Evolutionary conservation across 768 basidiomycete species (phyloP), one percentile per base, ranked within the genome.

Genomic region (Suillus brevipes): DNA sequence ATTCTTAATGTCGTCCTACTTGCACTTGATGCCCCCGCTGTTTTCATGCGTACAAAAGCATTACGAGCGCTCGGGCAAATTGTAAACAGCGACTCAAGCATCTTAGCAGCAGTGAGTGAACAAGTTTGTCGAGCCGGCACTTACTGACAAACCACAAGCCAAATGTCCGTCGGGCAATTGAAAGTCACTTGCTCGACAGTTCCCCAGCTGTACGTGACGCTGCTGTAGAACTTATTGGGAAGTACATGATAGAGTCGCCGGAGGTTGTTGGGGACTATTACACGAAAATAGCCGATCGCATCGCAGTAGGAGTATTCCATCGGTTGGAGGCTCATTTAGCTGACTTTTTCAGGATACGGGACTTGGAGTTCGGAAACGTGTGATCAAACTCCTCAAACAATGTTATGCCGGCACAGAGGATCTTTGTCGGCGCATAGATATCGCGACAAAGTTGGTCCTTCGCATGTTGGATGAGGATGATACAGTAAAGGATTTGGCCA

Each of bases 201-300:
- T 99, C 97, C 1, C 90, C 97, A 1, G 91, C 92, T 20, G 97
- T 99, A 8, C 91, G 97, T 13, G 97, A 99, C 74, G 95, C 95
- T 6, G 95, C 97, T 6, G 93, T 99, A 16, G 97, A 99, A 72
- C 80, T 99, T 64, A 93, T 99, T 64, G 97, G 97, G n/a, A 97
- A 95, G 78, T 97, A 99, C 71, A 89, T 99, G 82, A 87, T 95
- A 42, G 90, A 94, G 66, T 89, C 90, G 0, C 93, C 94, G 0
- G 88, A 89, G 63, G 88, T 99, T n/a, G 94, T 92, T 0, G 85
- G 86, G 4, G 88, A 95, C 70, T 99, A 99, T 78, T 97, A 96
- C 71, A 82, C 84, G 56, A 89, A 88, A 74, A 92, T 99, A 61
- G 88, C 92, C 2, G 92, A 94, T 65, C 90, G 97, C 6, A 94